Evolutionary conservation across 163 green algal genomes (phyloP), one percentile per base, ranked within the genome.

Genomic region (Coccomyxa subellipsoidea): DNA sequence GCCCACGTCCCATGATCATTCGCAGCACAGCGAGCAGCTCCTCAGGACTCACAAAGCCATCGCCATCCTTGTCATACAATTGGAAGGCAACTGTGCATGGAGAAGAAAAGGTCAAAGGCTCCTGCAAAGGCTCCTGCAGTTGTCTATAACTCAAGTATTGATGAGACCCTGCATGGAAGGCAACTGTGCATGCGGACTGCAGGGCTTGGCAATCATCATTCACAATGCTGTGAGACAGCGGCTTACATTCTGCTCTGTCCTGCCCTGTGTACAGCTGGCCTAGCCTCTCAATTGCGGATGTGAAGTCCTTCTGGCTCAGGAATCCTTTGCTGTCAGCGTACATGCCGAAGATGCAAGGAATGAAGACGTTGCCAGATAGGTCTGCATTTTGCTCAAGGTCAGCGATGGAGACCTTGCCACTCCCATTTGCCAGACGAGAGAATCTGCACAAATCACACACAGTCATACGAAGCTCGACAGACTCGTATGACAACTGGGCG

Each of bases 381-480:
- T 90, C 86, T 54, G 86, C 84, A 29, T 88, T 83, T 53, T 83
- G 78, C 53, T 86, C 84, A 38, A 90, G 82, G 75, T 91, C 88
- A 69, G 84, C 79, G 18, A 84, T 79, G 5, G 84, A 83, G 29
- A 92, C 72, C 79, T 91, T 86, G 25, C 54, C 80, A 37, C 83
- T 71, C 9, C 88, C 84, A 1, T 83, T 78, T n/a, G 87, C 84
- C 47, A 92, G 59, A 8, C 66, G 66, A 32, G 66, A 32, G 32
- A 73, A 36, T 6, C 66, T 73, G 66, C 66, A n/a, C 32, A 23
- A 36, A 34, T n/a, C n/a, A n/a, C n/a, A n/a, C n/a, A n/a, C n/a
- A n/a, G n/a, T n/a, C n/a, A n/a, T n/a, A n/a, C n/a, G n/a, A n/a
- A n/a, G n/a, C n/a, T n/a, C n/a, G n/a, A n/a, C n/a, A n/a, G n/a